phyloP scores from a whole-genome alignment of 2,329 filamentous ascomycete species.

The Pseudofabraea citricarpa region DNA sequence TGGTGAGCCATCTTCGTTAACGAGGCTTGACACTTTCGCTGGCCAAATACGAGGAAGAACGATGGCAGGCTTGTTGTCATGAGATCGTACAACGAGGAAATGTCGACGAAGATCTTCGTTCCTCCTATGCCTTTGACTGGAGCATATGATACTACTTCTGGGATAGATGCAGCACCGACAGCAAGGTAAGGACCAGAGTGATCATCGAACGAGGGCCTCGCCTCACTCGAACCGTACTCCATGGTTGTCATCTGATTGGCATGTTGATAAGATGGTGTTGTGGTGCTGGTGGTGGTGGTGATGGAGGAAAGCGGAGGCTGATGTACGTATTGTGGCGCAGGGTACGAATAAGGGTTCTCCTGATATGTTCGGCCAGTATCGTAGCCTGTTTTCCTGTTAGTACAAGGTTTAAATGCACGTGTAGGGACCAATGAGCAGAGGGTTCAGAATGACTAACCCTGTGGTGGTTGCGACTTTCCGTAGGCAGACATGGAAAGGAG shows the following conservation, averaged over 20 bases:
- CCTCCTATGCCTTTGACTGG: conserved; percentile 66
- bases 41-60: conserved; percentile 72
- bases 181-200: conserved; percentile 63
- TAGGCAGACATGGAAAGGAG: conserved; percentile 75
- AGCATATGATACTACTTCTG: conserved; percentile 63
- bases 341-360: conserved; percentile 40
- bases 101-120: conserved; percentile 67
- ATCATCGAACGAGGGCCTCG: conserved; percentile 53
- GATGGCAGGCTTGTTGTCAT: conserved; percentile 50
- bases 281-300: too few species aligned
- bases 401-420: conserved; percentile 1
- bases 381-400: conserved; percentile 22
- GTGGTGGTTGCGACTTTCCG: conserved; percentile 69
- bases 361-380: conserved; percentile 23
- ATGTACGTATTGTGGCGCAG: conserved; percentile 42
- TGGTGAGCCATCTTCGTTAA: conserved; percentile 54
- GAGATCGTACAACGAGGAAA: conserved; percentile 72
- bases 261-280: conserved; percentile 22
- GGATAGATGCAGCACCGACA: conserved; percentile 52
- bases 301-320: conserved; percentile 40
- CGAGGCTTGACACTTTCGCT: conserved; percentile 64
- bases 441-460: conserved; percentile 58
- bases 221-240: conserved; percentile 37
- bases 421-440: conserved; percentile 8
- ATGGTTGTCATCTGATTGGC: conserved; percentile 23